A percentile compares a stretch with the other conserved stretches of the same genome.
Conservation (phyloP, 148 eudicot species). For the Fallopia convolvulus region DNA sequence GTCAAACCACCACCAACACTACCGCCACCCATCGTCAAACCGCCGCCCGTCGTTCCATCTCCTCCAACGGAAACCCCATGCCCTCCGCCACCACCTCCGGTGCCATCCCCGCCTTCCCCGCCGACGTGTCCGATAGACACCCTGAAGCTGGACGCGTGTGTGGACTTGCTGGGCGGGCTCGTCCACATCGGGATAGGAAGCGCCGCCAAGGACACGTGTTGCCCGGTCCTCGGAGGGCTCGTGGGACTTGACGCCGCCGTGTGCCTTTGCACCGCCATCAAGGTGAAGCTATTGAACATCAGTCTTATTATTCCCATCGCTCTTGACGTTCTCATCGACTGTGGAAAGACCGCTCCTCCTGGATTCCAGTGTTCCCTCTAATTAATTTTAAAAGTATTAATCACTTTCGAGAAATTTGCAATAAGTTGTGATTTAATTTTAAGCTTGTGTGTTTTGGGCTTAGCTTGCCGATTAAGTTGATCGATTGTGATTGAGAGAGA, state of each 20-base stretch:
- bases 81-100: conserved; percentile 20
- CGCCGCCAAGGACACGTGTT: conserved; percentile 42
- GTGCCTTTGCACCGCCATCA: conserved; percentile 67
- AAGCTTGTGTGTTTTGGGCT: not conserved
- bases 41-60: conserved; percentile 8
- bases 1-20: conserved; percentile 3
- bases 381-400: not conserved
- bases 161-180: conserved; percentile 58
- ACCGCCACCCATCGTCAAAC: conserved; percentile 12
- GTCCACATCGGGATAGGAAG: conserved; percentile 55
- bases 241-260: conserved; percentile 58
- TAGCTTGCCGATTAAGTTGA: not conserved
- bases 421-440: conserved; percentile 1
- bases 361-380: conserved; percentile 53
- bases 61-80: conserved; percentile 21
- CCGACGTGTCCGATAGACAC: conserved; percentile 65
- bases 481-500: not conserved
- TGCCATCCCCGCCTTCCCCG: conserved; percentile 19
- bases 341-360: conserved; percentile 57
- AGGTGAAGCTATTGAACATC: conserved; percentile 45
- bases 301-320: conserved; percentile 54
- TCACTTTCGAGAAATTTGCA: not conserved
- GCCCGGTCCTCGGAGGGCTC: conserved; percentile 56
- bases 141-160: conserved; percentile 48
- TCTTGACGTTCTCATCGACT: conserved; percentile 46